Evolutionary conservation across 345 rosid species (phyloP), one percentile per base, ranked within the genome.

Genomic region (Streptanthus diversifolius): DNA sequence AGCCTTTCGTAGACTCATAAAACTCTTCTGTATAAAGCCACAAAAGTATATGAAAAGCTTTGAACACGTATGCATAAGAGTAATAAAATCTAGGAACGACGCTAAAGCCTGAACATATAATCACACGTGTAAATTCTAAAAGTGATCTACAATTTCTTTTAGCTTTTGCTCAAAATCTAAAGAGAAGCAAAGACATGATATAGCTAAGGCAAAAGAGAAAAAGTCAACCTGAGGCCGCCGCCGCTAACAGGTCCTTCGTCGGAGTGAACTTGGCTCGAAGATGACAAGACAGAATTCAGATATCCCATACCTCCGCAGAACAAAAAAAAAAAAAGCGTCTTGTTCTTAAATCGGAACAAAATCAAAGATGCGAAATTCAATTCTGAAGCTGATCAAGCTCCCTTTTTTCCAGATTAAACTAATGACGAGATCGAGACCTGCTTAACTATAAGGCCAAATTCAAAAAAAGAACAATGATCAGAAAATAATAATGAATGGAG

Each of bases 191-290:
- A 19, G 15, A 59, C 7, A 66, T 44, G 41, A 8, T 47, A 24
- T 66, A 79, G 60, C 76, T 66, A 67, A 22, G 59, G 53, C 0
- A 14, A 45, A 25, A 11, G 3, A 15, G 11, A 32, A 21, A 35
- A 54, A 17, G 36, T 18, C 2, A 68, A 95, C 99, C 99, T 95
- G 74, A 87, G 91, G 39, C 99, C 97, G 0, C 99, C 96, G 43
- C 99, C 99, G 73, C 90, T 86, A 14, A 85, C 96, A 21, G 93
- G 98, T 37, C 83, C 85, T 55, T 90, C 93, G 53, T 85, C 93
- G 55, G 87, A 86, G 13, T 88, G 86, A 81, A 82, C 83, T 77
- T 88, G 96, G 70, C 81, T 84, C 25, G 98, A 85, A 75, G 91
- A 80, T 12, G 95, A 75, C 81, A 95, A 72, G 1, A 91, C 86